Conservation (phyloP, 768 basidiomycete species). For the Russula vinacea region DNA sequence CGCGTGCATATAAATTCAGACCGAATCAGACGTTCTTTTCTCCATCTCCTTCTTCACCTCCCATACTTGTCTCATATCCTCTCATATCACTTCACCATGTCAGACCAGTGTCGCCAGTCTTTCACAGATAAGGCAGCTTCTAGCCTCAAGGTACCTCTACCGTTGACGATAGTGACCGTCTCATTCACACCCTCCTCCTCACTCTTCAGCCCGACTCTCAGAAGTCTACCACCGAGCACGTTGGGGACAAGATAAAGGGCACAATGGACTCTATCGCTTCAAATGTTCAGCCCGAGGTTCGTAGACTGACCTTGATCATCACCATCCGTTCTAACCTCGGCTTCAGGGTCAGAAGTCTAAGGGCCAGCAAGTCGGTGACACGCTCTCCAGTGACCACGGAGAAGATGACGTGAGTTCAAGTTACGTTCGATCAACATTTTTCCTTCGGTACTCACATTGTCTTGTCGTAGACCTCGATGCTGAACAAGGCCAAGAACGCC, state of each 20-base stretch:
- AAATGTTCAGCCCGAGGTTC: conserved; percentile 10
- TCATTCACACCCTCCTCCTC: background rate
- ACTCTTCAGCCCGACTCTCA: conserved; percentile 7
- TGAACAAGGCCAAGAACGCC: conserved; percentile 6
- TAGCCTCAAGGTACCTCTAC: conserved; percentile 35
- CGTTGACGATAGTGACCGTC: background rate
- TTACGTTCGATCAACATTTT: background rate
- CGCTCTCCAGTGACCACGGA: background rate
- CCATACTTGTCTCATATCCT: background rate
- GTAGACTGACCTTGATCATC: background rate
- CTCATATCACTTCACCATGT: conserved; percentile 32
- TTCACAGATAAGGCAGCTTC: conserved; percentile 39
- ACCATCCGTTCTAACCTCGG: background rate
- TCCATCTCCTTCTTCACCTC: background rate
- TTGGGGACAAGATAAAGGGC: conserved; percentile 3
- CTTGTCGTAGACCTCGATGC: background rate
- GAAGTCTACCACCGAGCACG: conserved; percentile 10
- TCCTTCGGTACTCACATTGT: background rate
- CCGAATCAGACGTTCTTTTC: too few species aligned
- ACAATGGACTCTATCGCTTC: background rate
- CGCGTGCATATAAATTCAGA: conserved; percentile 9
- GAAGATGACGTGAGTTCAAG: background rate
- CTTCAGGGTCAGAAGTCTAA: conserved; percentile 11
- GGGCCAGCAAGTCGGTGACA: conserved; percentile 5
- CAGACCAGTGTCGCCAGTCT: conserved; percentile 38